phyloP scores from a whole-genome alignment of 331 rosid species.

The Phaseolus coccineus region DNA sequence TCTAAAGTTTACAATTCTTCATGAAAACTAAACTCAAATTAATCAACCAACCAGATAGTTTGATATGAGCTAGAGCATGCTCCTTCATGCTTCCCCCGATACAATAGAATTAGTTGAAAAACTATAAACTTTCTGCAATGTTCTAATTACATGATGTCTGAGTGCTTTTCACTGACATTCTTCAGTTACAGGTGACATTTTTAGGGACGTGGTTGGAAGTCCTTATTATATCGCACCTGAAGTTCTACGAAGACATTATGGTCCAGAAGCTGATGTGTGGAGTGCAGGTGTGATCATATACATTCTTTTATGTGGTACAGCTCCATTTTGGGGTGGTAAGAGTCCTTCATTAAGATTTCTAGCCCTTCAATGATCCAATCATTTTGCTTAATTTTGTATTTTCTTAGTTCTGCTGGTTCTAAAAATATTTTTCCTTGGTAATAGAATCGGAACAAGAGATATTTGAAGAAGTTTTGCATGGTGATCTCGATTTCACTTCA shows the following conservation, averaged over 20 bases:
- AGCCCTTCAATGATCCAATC: neutral
- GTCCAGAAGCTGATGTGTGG: conserved; percentile 97
- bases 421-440: conserved; percentile 19
- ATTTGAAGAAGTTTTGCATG: conserved; percentile 69
- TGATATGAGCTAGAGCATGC: conserved; percentile 11
- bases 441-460: conserved; percentile 78
- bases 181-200: conserved; percentile 66
- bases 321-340: conserved; percentile 98
- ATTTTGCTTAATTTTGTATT: conserved; percentile 11
- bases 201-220: conserved; percentile 92
- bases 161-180: conserved; percentile 36
- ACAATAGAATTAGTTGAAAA: neutral
- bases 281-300: conserved; percentile 92
- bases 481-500: conserved; percentile 78
- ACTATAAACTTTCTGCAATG: conserved; percentile 1
- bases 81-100: conserved; percentile 10
- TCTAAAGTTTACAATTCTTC: no score
- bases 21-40: neutral
- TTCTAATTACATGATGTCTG: conserved; percentile 7
- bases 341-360: conserved; percentile 32
- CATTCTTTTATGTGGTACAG: conserved; percentile 82
- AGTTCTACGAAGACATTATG: conserved; percentile 65
- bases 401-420: neutral
- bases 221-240: conserved; percentile 96
- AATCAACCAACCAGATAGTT: neutral